Percentiles rank a stretch among this genome's conserved stretches.
Conservation (phyloP, 495 filamentous ascomycete species). For the Lineolata rhizophorae region DNA sequence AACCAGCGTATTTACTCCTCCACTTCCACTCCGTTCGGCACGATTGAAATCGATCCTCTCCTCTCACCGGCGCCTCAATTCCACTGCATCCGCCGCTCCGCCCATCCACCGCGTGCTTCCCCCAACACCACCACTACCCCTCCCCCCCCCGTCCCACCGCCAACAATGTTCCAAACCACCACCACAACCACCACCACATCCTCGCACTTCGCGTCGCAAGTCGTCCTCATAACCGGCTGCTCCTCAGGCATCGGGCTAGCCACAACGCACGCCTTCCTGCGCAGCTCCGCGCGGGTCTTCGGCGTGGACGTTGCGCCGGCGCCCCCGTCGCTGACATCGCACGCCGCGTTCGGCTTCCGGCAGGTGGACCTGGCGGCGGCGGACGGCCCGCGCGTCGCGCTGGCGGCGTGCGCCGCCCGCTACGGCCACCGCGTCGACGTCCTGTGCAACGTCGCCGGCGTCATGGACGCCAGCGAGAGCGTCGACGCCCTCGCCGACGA, state of each 20-base stretch:
- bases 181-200: too few relatives aligned
- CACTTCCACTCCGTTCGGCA: too few relatives aligned
- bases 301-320: constrained; percentile 18
- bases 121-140: too few relatives aligned
- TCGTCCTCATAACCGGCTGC: constrained; percentile 22
- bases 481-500: constrained; percentile 26
- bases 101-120: too few relatives aligned
- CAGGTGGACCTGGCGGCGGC: constrained; percentile 11
- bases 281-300: constrained; percentile 18
- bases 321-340: constrained; percentile 13
- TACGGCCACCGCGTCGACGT: constrained; percentile 16
- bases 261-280: constrained; percentile 18
- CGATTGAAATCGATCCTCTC: too few relatives aligned
- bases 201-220: too few relatives aligned
- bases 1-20: too few relatives aligned
- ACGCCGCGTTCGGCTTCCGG: constrained; percentile 18
- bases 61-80: too few relatives aligned
- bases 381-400: too few relatives aligned
- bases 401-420: background rate
- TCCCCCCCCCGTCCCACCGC: too few relatives aligned
- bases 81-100: too few relatives aligned
- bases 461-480: constrained; percentile 30
- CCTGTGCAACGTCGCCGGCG: constrained; percentile 29
- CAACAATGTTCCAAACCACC: too few relatives aligned
- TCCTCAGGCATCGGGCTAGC: constrained; percentile 23